Evolutionary conservation across 768 basidiomycete species (phyloP).

Genomic region (Chalciporus chontae): DNA sequence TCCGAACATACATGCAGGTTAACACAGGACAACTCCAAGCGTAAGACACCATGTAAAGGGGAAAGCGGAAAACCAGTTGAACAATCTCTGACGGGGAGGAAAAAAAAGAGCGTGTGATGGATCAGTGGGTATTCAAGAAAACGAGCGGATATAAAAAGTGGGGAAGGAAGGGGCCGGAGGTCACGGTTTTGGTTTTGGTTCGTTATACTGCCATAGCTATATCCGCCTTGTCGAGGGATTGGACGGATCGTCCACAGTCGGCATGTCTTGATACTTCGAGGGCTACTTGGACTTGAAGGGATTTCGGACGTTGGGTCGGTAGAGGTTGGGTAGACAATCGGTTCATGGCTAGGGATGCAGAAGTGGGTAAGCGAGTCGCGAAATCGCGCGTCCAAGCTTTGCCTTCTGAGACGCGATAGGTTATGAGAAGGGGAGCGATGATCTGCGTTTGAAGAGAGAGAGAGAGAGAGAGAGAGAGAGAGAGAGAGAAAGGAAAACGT

Average conservation of each 20-base stretch:
- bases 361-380: constrained; percentile 6
- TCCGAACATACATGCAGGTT: too few relatives aligned
- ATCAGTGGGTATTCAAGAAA: neutral
- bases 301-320: neutral
- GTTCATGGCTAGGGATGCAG: constrained; percentile 9
- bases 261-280: constrained; percentile 4
- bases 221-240: constrained; percentile 7
- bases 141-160: neutral
- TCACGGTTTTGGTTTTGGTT: neutral
- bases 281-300: constrained; percentile 15
- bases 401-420: constrained; percentile 45
- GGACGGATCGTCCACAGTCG: constrained; percentile 4
- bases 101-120: neutral
- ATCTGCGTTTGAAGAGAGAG: too few relatives aligned
- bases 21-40: too few relatives aligned
- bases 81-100: too few relatives aligned
- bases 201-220: constrained; percentile 5
- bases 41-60: too few relatives aligned
- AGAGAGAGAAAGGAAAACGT: neutral
- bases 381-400: constrained; percentile 36
- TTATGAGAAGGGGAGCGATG: constrained; percentile 46
- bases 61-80: too few relatives aligned
- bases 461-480: too few relatives aligned
- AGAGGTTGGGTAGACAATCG: constrained; percentile 5
- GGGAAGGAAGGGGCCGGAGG: too few relatives aligned